These are phyloP conservation scores for Penicillium paradoxum DNA, from an alignment of 495 filamentous ascomycete species.

Conservation along the genomic window DNA sequence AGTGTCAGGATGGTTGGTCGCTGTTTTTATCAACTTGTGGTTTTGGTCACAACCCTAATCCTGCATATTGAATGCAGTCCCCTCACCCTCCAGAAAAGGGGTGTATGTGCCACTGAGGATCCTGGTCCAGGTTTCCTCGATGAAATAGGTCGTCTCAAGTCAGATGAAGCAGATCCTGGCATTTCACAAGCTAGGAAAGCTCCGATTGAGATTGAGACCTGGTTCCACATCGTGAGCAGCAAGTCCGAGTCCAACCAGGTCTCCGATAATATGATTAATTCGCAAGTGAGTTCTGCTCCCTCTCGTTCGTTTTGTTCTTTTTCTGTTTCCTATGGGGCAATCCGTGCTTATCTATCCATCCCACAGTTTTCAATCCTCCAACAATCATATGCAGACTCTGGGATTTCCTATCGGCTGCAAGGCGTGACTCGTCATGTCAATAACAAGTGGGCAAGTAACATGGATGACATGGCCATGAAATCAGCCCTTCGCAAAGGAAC, in stretches of 20 bases:
- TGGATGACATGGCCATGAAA: constrained; percentile 60
- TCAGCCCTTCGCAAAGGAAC: constrained; percentile 52
- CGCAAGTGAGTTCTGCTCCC: constrained; percentile 32
- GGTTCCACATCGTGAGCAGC: constrained; percentile 46
- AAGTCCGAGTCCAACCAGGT: constrained; percentile 27
- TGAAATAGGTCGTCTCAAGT: constrained; percentile 25
- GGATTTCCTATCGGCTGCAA: constrained; percentile 54
- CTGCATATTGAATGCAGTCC: constrained; percentile 20
- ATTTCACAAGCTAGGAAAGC: constrained; percentile 21
- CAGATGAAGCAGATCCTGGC: constrained; percentile 7
- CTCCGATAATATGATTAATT: constrained; percentile 37
- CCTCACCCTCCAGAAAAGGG: constrained; percentile 17
- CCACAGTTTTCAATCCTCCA: constrained; percentile 39
- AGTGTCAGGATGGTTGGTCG: constrained; percentile 24
- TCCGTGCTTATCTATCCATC: neutral
- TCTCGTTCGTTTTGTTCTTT: neutral
- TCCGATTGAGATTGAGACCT: constrained; percentile 44
- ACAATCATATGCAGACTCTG: constrained; percentile 37
- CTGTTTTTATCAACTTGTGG: constrained; percentile 19
- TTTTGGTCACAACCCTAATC: constrained; percentile 18
- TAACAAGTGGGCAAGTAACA: constrained; percentile 60
- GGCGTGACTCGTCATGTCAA: constrained; percentile 69
- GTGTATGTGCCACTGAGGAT: constrained; percentile 36
- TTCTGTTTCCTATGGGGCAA: too few relatives aligned
- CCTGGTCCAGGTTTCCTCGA: constrained; percentile 28